Evolutionary conservation across 495 filamentous ascomycete genomes (phyloP).

Genomic region (Xylaria cubensis): DNA sequence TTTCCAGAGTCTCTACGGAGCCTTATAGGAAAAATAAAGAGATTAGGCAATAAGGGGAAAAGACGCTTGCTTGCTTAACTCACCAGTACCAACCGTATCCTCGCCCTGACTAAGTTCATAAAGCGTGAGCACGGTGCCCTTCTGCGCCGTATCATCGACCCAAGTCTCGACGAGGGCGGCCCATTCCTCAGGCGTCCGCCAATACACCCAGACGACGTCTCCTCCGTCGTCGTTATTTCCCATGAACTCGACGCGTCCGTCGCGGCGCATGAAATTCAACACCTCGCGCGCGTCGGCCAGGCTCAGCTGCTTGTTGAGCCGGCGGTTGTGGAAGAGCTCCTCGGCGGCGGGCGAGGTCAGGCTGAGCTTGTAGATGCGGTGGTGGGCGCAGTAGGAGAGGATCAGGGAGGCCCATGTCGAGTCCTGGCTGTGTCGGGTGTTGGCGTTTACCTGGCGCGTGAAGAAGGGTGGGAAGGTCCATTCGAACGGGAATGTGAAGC

Average conservation of each 20-base stretch:
- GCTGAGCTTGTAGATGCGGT: conserved; percentile 73
- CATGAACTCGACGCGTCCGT: conserved; percentile 75
- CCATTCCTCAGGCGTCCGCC: conserved; percentile 59
- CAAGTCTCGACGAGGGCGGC: conserved; percentile 51
- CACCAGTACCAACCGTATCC: conserved; percentile 48
- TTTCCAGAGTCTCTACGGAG: not conserved
- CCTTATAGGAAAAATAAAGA: not conserved
- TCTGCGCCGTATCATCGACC: conserved; percentile 56
- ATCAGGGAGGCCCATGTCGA: conserved; percentile 85
- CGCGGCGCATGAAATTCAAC: conserved; percentile 73
- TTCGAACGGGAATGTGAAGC: conserved; percentile 57
- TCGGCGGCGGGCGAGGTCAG: conserved; percentile 53
- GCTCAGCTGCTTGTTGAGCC: conserved; percentile 61
- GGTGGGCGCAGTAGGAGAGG: conserved; percentile 79
- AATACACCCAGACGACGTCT: conserved; percentile 53
- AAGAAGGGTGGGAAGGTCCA: conserved; percentile 78
- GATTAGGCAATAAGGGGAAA: not conserved
- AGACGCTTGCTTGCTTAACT: conserved; percentile 19
- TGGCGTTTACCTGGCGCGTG: conserved; percentile 78
- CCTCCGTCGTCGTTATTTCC: conserved; percentile 52
- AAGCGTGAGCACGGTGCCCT: conserved; percentile 55
- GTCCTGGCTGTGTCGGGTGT: conserved; percentile 78
- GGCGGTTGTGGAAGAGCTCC: conserved; percentile 60
- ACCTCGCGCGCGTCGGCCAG: conserved; percentile 69
- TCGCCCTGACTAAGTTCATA: conserved; percentile 58